These are phyloP conservation scores for Phallus indusiatus DNA, from an alignment of 768 basidiomycete species.

Conservation along the genomic window DNA sequence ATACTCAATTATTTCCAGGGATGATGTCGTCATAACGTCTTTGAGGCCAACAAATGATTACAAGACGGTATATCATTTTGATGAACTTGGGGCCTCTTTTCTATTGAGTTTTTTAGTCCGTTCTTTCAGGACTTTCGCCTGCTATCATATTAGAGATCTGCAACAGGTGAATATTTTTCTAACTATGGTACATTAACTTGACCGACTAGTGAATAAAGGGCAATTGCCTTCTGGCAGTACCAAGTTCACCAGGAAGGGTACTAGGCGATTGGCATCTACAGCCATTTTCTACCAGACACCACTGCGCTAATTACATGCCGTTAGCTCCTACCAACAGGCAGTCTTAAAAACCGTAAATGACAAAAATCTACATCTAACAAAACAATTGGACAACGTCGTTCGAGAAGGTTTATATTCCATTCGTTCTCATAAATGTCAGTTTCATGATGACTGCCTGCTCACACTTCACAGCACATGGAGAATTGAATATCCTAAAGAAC, in stretches of 20 bases:
- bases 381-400: slow-evolving; percentile 77
- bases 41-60: slow-evolving; percentile 83
- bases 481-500: slow-evolving; percentile 58
- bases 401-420: slow-evolving; percentile 49
- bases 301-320: not conserved
- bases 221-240: slow-evolving; percentile 87
- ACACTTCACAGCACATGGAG: slow-evolving; percentile 53
- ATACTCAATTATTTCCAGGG: slow-evolving; percentile 28
- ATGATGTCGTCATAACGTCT: slow-evolving; percentile 51
- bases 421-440: not conserved
- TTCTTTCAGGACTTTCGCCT: slow-evolving; percentile 72
- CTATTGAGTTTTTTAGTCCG: slow-evolving; percentile 43
- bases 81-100: not conserved
- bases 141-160: slow-evolving; percentile 74
- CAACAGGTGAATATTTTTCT: slow-evolving; percentile 40
- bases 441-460: not conserved
- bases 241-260: slow-evolving; percentile 82
- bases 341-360: slow-evolving; percentile 74
- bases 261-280: slow-evolving; percentile 8
- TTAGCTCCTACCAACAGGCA: slow-evolving; percentile 75
- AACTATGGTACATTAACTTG: not conserved
- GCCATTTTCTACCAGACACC: slow-evolving; percentile 8
- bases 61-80: slow-evolving; percentile 54
- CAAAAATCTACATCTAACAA: slow-evolving; percentile 73
- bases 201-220: slow-evolving; percentile 31